A percentile compares a stretch with the other conserved stretches of the same genome.
These are phyloP conservation scores for Pyrenophora tritici-repentis DNA, from an alignment of 2,329 filamentous ascomycete species.

Conservation along the genomic window DNA sequence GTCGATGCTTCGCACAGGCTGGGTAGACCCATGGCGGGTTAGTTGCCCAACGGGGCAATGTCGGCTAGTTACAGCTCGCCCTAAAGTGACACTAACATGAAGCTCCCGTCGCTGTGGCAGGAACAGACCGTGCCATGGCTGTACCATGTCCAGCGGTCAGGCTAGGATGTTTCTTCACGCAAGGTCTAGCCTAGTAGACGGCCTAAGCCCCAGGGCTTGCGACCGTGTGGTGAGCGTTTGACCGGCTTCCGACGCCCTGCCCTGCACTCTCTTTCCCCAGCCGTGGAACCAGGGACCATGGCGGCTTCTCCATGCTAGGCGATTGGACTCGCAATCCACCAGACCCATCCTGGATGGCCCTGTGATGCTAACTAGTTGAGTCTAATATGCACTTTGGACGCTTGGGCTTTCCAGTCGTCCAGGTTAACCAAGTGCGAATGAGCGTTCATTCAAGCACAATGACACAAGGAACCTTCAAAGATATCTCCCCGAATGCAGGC, in stretches of 20 bases:
- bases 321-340: conserved; percentile 29
- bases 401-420: conserved; percentile 41
- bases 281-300: conserved; percentile 32
- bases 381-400: conserved; percentile 42
- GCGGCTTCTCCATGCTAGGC: conserved; percentile 24
- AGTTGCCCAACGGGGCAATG: conserved; percentile 34
- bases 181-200: conserved; percentile 32
- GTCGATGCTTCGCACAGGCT: no score
- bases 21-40: conserved; percentile 17
- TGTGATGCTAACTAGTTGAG: conserved; percentile 36
- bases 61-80: conserved; percentile 28
- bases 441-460: conserved; percentile 40
- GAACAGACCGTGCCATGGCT: conserved; percentile 33
- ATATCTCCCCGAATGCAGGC: conserved; percentile 32
- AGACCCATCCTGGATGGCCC: conserved; percentile 28
- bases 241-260: conserved; percentile 31
- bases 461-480: conserved; percentile 40
- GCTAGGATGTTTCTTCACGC: conserved; percentile 27
- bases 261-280: conserved; percentile 33
- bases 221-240: conserved; percentile 34
- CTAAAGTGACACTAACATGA: conserved; percentile 19
- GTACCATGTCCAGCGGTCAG: conserved; percentile 29
- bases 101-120: conserved; percentile 32
- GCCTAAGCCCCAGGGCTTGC: conserved; percentile 33
- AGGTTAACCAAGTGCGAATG: conserved; percentile 41